phyloP scores from a whole-genome alignment of 2,329 filamentous ascomycete genomes.

The Paradendryphiella salina region DNA sequence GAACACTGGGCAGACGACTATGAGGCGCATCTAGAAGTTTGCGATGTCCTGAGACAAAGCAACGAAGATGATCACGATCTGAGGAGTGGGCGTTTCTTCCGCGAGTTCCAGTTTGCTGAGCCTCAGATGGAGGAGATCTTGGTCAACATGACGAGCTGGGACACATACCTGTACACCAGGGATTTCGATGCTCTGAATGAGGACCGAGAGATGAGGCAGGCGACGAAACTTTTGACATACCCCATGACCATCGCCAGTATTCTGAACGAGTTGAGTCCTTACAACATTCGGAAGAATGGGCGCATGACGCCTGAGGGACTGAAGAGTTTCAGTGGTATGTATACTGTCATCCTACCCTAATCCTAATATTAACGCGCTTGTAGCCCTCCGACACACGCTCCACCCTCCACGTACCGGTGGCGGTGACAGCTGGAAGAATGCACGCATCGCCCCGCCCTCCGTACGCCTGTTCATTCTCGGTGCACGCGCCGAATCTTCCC shows the following conservation, averaged over 20 bases:
- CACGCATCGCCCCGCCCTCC: slow-evolving; percentile 82
- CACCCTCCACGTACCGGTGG: slow-evolving; percentile 83
- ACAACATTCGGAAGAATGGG: slow-evolving; percentile 73
- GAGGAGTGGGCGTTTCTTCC: slow-evolving; percentile 85
- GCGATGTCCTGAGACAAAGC: slow-evolving; percentile 86
- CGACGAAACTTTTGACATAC: slow-evolving; percentile 90
- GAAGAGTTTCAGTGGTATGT: slow-evolving; percentile 88
- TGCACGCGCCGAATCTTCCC: slow-evolving; percentile 93
- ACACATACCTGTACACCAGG: slow-evolving; percentile 91
- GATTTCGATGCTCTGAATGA: slow-evolving; percentile 90
- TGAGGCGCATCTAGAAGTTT: slow-evolving; percentile 87
- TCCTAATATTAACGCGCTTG: slow-evolving; percentile 16
- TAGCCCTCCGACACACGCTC: slow-evolving; percentile 88
- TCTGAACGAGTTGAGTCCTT: slow-evolving; percentile 91
- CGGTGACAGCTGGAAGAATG: slow-evolving; percentile 72
- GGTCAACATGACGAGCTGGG: slow-evolving; percentile 98
- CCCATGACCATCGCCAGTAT: slow-evolving; percentile 89
- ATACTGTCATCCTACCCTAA: no score
- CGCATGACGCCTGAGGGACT: slow-evolving; percentile 84
- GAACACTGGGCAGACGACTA: slow-evolving; percentile 97
- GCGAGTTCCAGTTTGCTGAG: slow-evolving; percentile 89
- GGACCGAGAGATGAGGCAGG: slow-evolving; percentile 88
- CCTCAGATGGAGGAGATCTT: slow-evolving; percentile 88
- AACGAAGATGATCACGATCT: slow-evolving; percentile 98
- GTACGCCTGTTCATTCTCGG: slow-evolving; percentile 92